Evolutionary conservation across 2,329 filamentous ascomycete genomes (phyloP), one percentile per base, ranked within the genome.

Genomic region (Chalara sp.): DNA sequence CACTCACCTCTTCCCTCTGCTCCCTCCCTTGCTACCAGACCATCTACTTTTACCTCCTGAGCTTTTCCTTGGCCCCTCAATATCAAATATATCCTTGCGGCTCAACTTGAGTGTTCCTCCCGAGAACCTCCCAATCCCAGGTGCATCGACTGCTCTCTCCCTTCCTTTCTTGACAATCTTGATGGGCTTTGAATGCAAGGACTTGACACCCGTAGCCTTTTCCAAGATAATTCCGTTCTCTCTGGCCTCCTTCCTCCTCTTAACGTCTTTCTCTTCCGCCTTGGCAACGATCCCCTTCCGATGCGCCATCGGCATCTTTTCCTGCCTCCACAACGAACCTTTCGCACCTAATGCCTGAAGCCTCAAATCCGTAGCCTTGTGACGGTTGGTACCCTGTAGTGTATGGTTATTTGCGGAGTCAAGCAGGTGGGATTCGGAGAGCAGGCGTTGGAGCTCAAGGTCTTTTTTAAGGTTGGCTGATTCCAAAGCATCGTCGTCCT

Each of bases 221-320:
- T 97, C 93, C 33, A 97, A 72, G 46, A 97, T 83, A 60, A 97
- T 84, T 5, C 92, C 93, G 61, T 92, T 95, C 74, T 97, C 92
- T 63, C 78, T 81, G 2, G 93, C 93, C 67, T 96, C 89, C 40
- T 74, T 76, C 37, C 92, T 75, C 47, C 92, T 73, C 71, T 79
- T 86, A 10, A 78, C 72, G 67, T 96, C 91, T 53, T 80, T 81
- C 31, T 74, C 69, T 1, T 67, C 73, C 28, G 80, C 79, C 48
- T 90, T 89, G 1, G 79, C 77, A 12, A 73, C 72, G 53, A 97
- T 96, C n/a, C 92, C 91, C 69, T 87, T 89, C 53, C 90, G 80
- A 64, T 92, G 85, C 41, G 82, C 72, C 77, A 95, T 87, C 13
- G 93, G 92, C 89, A 97, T 96, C 60, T 86, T 91, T 52, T 84